phyloP scores from a whole-genome alignment of 192 early-diverging fungal species.

The Geranomyces variabilis region DNA sequence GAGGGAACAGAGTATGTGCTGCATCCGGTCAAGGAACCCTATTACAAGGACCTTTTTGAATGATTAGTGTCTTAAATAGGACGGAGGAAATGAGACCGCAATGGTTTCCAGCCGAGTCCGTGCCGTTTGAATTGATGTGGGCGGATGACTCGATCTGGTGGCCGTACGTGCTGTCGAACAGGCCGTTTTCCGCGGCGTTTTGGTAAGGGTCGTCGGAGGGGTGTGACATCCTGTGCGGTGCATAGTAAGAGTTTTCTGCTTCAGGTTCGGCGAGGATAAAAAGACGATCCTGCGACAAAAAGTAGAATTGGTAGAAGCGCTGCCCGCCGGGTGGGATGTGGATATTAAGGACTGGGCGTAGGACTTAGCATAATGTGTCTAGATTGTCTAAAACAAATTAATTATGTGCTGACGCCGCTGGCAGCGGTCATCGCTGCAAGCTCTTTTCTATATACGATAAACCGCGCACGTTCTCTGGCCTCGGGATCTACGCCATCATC shows the following conservation, averaged over 20 bases:
- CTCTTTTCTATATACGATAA: too few relatives aligned
- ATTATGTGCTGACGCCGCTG: too few relatives aligned
- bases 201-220: slow-evolving; percentile 2
- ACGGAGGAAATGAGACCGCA: slow-evolving; percentile 77
- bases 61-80: neutral
- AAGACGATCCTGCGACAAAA: neutral
- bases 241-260: neutral
- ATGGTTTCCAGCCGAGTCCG: slow-evolving; percentile 61
- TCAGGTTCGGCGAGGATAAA: slow-evolving; percentile 1
- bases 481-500: too few relatives aligned
- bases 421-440: too few relatives aligned
- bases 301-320: neutral
- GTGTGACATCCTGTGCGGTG: neutral
- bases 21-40: neutral
- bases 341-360: neutral
- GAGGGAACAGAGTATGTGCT: slow-evolving; percentile 57
- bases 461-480: too few relatives aligned
- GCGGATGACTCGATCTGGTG: slow-evolving; percentile 70
- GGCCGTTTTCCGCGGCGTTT: neutral
- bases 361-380: too few relatives aligned
- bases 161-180: neutral
- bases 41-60: neutral
- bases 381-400: too few relatives aligned
- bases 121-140: slow-evolving; percentile 77
- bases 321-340: neutral